These are phyloP conservation scores for Penicillium egyptiacum DNA, from an alignment of 495 filamentous ascomycete genomes.

Conservation along the genomic window DNA sequence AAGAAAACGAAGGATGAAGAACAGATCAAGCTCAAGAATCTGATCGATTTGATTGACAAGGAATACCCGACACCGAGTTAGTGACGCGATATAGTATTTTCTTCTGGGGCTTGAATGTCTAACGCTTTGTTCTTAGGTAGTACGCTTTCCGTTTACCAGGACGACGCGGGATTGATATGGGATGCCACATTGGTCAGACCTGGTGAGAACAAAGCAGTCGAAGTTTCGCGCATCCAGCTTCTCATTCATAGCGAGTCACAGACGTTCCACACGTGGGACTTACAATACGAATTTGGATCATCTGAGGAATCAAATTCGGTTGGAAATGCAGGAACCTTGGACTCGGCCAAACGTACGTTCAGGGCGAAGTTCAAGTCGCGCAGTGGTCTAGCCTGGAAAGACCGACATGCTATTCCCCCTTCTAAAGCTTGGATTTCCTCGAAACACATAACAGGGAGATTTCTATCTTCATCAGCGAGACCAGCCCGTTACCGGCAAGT, in stretches of 20 bases:
- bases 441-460: not conserved
- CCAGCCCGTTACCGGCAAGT: not conserved
- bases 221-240: conserved; percentile 11
- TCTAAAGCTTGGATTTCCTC: not conserved
- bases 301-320: not conserved
- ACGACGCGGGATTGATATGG: conserved; percentile 7
- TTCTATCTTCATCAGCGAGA: not conserved
- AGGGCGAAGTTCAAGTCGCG: conserved; percentile 2
- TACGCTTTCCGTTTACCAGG: conserved; percentile 10
- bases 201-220: not conserved
- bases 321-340: not conserved
- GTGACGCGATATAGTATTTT: not conserved
- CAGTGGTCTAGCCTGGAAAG: conserved; percentile 13
- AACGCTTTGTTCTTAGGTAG: not conserved
- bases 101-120: not conserved
- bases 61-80: not conserved
- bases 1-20: conserved; percentile 5
- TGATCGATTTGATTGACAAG: conserved; percentile 11
- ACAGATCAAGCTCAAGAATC: not conserved
- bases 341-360: conserved; percentile 6
- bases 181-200: conserved; percentile 14
- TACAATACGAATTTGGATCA: not conserved
- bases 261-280: not conserved
- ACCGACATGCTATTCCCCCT: not conserved
- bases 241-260: conserved; percentile 1